phyloP scores from a whole-genome alignment of 2,329 filamentous ascomycete genomes.

The Claviceps sp. region DNA sequence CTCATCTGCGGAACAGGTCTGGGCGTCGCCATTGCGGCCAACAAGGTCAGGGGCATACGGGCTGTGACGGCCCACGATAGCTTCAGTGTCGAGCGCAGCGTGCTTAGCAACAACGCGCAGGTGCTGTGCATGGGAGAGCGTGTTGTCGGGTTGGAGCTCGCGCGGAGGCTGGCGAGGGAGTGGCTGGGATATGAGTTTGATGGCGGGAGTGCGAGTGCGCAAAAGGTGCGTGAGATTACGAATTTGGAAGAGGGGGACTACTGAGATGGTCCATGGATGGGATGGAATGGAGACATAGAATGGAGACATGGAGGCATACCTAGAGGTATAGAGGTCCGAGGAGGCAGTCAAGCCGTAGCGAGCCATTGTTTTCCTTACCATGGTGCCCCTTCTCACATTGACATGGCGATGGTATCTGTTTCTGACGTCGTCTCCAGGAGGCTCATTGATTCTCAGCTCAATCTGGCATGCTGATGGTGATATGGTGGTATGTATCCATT shows the following conservation, averaged over 20 bases:
- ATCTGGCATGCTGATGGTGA: too few relatives aligned
- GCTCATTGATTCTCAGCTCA: too few relatives aligned
- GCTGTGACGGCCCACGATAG: conserved; percentile 85
- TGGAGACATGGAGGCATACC: not conserved
- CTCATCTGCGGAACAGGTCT: conserved; percentile 79
- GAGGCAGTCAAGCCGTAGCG: too few relatives aligned
- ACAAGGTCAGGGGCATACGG: conserved; percentile 72
- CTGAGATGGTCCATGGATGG: not conserved
- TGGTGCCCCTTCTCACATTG: too few relatives aligned
- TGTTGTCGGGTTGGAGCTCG: conserved; percentile 69
- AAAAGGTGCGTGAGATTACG: conserved; percentile 30
- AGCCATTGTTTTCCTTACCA: too few relatives aligned
- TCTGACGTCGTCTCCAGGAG: too few relatives aligned
- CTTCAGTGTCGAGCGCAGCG: conserved; percentile 68
- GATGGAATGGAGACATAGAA: not conserved
- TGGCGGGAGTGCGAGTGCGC: conserved; percentile 31
- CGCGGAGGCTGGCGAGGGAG: conserved; percentile 62
- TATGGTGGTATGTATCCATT: too few relatives aligned
- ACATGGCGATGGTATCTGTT: too few relatives aligned
- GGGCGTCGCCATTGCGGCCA: conserved; percentile 77
- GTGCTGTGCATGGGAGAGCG: conserved; percentile 78
- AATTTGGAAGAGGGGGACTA: conserved; percentile 19
- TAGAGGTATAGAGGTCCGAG: too few relatives aligned
- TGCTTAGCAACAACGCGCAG: conserved; percentile 77
- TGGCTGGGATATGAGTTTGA: conserved; percentile 82